Evolutionary conservation across 2,329 filamentous ascomycete species (phyloP).

Genomic region (Penicillium sp.): DNA sequence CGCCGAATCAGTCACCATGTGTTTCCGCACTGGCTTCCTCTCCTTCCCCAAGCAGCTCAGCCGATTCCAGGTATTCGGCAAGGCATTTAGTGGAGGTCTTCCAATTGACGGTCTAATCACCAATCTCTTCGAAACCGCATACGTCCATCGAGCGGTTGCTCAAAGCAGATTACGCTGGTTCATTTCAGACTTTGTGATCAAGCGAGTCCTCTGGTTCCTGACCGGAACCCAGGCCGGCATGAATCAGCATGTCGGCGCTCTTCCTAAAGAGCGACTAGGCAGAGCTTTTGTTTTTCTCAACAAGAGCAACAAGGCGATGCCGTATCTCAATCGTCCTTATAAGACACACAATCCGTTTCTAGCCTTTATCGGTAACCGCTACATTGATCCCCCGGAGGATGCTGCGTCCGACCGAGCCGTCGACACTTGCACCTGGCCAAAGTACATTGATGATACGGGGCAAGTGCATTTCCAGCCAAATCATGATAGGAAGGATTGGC

Average conservation of each 20-base stretch:
- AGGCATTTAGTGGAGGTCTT: slow-evolving; percentile 11
- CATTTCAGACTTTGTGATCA: slow-evolving; percentile 13
- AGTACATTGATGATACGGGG: slow-evolving; percentile 10
- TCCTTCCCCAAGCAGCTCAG: slow-evolving; percentile 15
- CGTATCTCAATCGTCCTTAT: slow-evolving; percentile 15
- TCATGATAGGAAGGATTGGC: slow-evolving; percentile 11
- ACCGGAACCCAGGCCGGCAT: slow-evolving; percentile 15
- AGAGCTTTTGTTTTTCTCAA: slow-evolving; percentile 14
- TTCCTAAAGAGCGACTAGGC: slow-evolving; percentile 11
- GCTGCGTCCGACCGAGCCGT: slow-evolving; percentile 10
- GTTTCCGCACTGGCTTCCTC: slow-evolving; percentile 14
- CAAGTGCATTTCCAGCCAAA: slow-evolving; percentile 11
- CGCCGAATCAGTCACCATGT: slow-evolving; percentile 14
- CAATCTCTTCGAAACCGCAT: slow-evolving; percentile 14
- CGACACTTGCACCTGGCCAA: slow-evolving; percentile 16
- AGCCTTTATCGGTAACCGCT: slow-evolving; percentile 12
- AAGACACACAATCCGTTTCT: slow-evolving; percentile 10
- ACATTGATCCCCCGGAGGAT: slow-evolving; percentile 15
- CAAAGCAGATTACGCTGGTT: slow-evolving; percentile 11
- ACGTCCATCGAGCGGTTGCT: slow-evolving; percentile 11
- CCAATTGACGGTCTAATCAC: slow-evolving; percentile 15
- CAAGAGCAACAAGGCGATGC: slow-evolving; percentile 17
- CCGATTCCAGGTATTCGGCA: slow-evolving; percentile 13
- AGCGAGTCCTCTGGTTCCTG: slow-evolving; percentile 13
- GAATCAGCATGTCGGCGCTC: slow-evolving; percentile 14